Conservation (phyloP, 805 yeast species). For the Saccharomycopsis fibuligera region DNA sequence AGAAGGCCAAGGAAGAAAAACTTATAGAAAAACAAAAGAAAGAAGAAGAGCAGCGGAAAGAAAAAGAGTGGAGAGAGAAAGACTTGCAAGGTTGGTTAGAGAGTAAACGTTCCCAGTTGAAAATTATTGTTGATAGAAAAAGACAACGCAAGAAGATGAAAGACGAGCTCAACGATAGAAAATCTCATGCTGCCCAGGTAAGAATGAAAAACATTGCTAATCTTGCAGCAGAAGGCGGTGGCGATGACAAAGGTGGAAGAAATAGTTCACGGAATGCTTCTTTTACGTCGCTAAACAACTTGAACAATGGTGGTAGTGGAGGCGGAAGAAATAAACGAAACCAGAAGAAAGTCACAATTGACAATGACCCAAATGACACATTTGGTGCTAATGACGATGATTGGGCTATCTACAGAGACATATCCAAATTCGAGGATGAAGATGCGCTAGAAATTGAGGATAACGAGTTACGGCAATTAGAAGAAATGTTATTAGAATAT, state of each 20-base stretch:
- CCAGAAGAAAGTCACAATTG: conserved; percentile 61
- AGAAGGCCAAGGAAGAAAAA: conserved; percentile 74
- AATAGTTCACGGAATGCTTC: conserved; percentile 1
- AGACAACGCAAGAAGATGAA: conserved; percentile 65
- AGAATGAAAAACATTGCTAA: conserved; percentile 89
- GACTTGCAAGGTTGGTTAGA: conserved; percentile 79
- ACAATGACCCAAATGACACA: conserved; percentile 87
- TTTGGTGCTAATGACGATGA: conserved; percentile 96
- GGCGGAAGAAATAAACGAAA: conserved; percentile 36
- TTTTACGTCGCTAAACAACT: conserved; percentile 5
- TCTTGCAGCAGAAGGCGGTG: conserved; percentile 65
- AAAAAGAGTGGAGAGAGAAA: conserved; percentile 67
- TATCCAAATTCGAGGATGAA: conserved; percentile 67
- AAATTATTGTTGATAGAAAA: conserved; percentile 48
- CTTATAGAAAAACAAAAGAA: conserved; percentile 52
- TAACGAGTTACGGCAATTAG: conserved; percentile 51
- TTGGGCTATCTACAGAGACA: conserved; percentile 86
- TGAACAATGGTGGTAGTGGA: conserved; percentile 26
- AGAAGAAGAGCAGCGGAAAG: conserved; percentile 57
- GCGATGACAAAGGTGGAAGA: conserved; percentile 3
- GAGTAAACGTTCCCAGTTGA: conserved; percentile 57
- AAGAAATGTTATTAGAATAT: conserved; percentile 66
- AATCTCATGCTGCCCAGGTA: conserved; percentile 85
- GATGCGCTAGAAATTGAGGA: conserved; percentile 76
- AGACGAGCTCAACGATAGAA: conserved; percentile 78